Evolutionary conservation across 140 eudicot genomes (phyloP).

Genomic region (Ambrosia hybrid): DNA sequence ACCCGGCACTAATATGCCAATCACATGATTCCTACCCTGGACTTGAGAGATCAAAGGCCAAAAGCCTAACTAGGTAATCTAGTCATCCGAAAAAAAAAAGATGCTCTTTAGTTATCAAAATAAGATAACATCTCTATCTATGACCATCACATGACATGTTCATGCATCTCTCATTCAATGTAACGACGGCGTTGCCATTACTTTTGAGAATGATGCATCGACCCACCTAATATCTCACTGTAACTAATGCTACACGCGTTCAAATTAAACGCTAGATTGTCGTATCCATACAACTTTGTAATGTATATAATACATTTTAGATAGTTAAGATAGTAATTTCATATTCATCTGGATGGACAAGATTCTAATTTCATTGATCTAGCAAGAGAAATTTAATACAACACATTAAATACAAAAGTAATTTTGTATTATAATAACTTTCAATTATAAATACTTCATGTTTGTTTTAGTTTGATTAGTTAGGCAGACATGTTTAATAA

Average conservation of each 20-base stretch:
- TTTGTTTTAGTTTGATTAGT: too few relatives aligned
- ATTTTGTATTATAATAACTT: too few relatives aligned
- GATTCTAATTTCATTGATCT: not conserved
- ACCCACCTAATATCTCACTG: conserved; percentile 21
- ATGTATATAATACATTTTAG: not conserved
- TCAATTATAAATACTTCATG: too few relatives aligned
- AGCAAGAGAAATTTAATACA: too few relatives aligned
- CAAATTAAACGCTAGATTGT: conserved; percentile 11
- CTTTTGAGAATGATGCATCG: not conserved
- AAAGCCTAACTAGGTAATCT: not conserved
- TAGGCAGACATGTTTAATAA: too few relatives aligned
- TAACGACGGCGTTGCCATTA: not conserved
- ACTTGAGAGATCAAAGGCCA: too few relatives aligned
- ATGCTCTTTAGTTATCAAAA: not conserved
- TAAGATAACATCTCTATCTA: conserved; percentile 14
- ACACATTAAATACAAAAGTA: too few relatives aligned
- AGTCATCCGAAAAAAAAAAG: not conserved
- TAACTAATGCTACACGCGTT: conserved; percentile 16
- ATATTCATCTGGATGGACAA: too few relatives aligned
- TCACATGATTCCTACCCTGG: too few relatives aligned
- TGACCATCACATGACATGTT: conserved; percentile 12
- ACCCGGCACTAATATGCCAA: too few relatives aligned
- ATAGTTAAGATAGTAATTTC: too few relatives aligned
- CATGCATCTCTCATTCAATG: not conserved
- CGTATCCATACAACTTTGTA: not conserved